These are phyloP conservation scores for Malassezia globosa DNA, from an alignment of 1,284 basidiomycete species.

Conservation along the genomic window DNA sequence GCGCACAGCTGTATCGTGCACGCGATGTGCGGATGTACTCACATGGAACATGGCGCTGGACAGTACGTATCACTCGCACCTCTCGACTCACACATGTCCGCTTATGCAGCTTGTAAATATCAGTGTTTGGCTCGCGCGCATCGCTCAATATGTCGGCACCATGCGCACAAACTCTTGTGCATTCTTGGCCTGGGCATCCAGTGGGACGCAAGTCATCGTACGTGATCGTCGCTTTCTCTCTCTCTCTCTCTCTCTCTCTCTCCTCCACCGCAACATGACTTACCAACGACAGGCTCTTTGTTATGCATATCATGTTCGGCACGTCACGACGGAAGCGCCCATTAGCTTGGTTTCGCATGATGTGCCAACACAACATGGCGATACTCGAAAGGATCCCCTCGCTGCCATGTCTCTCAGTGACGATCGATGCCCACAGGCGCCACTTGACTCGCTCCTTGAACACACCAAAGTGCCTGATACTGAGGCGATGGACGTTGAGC, in stretches of 20 bases:
- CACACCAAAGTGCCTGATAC: background rate
- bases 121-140: background rate
- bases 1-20: background rate
- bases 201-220: background rate
- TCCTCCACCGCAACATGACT: too few species aligned
- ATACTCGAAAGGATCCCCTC: background rate
- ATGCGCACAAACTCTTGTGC: too few species aligned
- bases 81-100: too few species aligned
- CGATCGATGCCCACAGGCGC: background rate
- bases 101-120: too few species aligned
- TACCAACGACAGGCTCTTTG: too few species aligned
- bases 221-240: background rate
- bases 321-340: background rate
- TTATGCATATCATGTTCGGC: background rate
- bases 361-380: background rate
- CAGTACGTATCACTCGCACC: background rate
- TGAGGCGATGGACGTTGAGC: conserved; percentile 13
- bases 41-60: background rate
- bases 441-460: conserved; percentile 3
- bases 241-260: too few species aligned
- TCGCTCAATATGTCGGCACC: background rate
- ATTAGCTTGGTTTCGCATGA: conserved; percentile 1
- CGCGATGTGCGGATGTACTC: background rate
- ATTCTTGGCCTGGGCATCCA: background rate
- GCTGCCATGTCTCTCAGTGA: conserved; percentile 9